Evolutionary conservation across 2,329 filamentous ascomycete genomes (phyloP).

Genomic region (Fusarium albosuccineum): DNA sequence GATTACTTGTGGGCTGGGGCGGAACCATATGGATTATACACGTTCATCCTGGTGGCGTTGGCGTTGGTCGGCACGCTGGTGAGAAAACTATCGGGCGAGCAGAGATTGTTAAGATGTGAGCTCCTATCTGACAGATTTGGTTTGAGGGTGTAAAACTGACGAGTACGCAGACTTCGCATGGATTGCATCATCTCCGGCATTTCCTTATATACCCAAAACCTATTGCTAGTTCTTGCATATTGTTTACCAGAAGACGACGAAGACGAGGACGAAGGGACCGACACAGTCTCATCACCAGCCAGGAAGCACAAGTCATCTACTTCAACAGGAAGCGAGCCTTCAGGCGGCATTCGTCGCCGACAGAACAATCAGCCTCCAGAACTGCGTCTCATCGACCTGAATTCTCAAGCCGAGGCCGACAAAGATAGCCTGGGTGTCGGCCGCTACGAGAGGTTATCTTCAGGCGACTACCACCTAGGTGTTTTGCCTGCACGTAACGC

Average conservation of each 20-base stretch:
- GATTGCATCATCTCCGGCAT: conserved; percentile 98
- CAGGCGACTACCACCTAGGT: conserved; percentile 91
- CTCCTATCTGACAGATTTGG: conserved; percentile 54
- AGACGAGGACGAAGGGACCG: conserved; percentile 52
- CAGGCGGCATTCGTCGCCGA: conserved; percentile 75
- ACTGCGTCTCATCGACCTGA: conserved; percentile 89
- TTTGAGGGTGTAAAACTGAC: conserved; percentile 71
- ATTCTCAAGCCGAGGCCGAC: conserved; percentile 87
- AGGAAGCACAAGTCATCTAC: conserved; percentile 57
- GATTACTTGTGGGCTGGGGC: conserved; percentile 94
- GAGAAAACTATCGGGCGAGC: conserved; percentile 82
- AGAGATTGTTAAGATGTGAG: conserved; percentile 93
- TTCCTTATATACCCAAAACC: conserved; percentile 92
- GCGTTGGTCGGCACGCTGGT: conserved; percentile 74
- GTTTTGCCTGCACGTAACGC: conserved; percentile 81
- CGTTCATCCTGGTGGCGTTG: conserved; percentile 81
- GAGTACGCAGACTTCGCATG: conserved; percentile 79
- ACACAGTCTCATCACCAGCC: conserved; percentile 36
- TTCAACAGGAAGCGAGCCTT: conserved; percentile 68
- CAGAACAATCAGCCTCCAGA: conserved; percentile 89
- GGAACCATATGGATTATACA: conserved; percentile 96
- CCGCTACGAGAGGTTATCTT: conserved; percentile 86
- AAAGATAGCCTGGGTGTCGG: conserved; percentile 89
- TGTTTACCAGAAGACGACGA: conserved; percentile 80
- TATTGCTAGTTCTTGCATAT: conserved; percentile 93